Percentiles rank a stretch among this genome's conserved stretches.
Evolutionary conservation across 257 asterid species (phyloP).

Genomic region (Jaltomata sinuosa): DNA sequence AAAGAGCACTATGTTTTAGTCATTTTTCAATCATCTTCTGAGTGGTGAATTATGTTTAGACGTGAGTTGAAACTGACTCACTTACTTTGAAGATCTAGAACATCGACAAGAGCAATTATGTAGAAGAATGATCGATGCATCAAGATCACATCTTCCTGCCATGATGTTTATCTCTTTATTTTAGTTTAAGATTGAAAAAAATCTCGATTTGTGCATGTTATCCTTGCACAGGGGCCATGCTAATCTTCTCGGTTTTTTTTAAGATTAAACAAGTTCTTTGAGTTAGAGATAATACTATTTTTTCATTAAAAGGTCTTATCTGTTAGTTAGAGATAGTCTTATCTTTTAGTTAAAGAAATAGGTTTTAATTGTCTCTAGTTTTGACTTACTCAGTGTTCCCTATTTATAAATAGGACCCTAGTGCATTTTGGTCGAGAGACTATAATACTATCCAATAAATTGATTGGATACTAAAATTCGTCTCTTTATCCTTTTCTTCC

Average conservation of each 20-base stretch:
- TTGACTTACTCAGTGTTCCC: background rate
- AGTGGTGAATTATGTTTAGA: background rate
- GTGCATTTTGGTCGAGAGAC: background rate
- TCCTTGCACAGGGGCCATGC: conserved; percentile 30
- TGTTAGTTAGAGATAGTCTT: background rate
- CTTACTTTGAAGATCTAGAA: background rate
- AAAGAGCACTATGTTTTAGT: background rate
- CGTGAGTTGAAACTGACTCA: background rate
- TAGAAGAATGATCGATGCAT: background rate
- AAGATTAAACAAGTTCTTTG: background rate
- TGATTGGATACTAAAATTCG: background rate
- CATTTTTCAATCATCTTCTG: background rate
- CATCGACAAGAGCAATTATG: background rate
- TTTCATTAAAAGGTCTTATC: background rate
- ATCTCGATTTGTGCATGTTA: background rate
- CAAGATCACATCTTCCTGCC: background rate
- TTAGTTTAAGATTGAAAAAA: background rate
- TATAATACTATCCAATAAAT: background rate
- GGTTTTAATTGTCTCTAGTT: background rate
- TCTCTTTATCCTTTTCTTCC: background rate
- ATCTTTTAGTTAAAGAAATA: background rate
- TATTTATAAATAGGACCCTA: background rate
- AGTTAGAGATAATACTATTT: background rate
- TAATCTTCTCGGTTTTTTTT: conserved; percentile 15
- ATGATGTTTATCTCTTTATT: background rate